Evolutionary conservation across 148 eudicot genomes (phyloP).

Genomic region (Bassia scoparia): DNA sequence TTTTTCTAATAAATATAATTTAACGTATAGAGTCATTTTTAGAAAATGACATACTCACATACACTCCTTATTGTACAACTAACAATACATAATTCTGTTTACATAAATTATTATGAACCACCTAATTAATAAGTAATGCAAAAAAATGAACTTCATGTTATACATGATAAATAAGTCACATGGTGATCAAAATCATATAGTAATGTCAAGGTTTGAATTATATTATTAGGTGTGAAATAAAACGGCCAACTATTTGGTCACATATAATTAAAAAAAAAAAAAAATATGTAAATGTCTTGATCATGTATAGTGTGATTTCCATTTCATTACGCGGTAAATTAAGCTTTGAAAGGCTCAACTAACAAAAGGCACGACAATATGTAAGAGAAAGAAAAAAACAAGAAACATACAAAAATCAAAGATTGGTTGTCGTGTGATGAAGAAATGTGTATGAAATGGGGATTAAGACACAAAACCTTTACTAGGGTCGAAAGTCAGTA

Average conservation of each 20-base stretch:
- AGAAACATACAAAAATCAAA: not conserved
- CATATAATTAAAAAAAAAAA: not conserved
- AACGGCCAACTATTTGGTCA: not conserved
- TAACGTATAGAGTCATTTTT: no score
- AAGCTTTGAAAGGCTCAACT: not conserved
- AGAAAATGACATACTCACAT: no score
- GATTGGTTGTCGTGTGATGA: not conserved
- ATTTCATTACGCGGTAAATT: conserved; percentile 1
- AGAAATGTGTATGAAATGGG: not conserved
- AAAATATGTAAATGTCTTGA: not conserved
- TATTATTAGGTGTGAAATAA: not conserved
- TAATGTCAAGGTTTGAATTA: no score
- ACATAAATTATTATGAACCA: no score
- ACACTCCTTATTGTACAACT: no score
- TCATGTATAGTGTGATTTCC: conserved; percentile 15
- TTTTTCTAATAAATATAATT: no score
- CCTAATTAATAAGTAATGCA: no score
- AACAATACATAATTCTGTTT: no score
- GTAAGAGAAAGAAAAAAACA: no score
- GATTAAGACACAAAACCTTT: not conserved
- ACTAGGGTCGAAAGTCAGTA: not conserved
- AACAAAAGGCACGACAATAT: not conserved
- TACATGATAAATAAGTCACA: no score
- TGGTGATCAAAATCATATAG: not conserved
- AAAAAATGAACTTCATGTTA: no score